phyloP scores from a whole-genome alignment of 75 land plant genomes.

The Larix kaempferi region DNA sequence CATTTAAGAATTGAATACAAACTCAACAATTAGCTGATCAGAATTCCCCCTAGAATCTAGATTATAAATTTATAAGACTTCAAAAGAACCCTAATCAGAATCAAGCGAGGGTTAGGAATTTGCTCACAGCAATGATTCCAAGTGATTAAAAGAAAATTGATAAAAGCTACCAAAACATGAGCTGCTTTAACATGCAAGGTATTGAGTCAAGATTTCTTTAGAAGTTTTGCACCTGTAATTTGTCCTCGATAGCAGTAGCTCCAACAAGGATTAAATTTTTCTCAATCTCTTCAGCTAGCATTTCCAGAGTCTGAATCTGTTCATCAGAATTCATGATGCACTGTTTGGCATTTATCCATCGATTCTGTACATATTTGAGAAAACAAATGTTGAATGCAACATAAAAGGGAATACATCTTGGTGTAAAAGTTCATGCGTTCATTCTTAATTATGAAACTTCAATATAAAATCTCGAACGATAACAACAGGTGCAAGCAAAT shows the following conservation, averaged over 20 bases:
- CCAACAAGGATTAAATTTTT: constrained; percentile 34
- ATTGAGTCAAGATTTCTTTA: background rate
- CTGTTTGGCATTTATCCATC: constrained; percentile 18
- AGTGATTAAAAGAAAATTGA: background rate
- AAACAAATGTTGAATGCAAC: background rate
- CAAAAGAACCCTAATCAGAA: background rate
- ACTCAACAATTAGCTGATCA: background rate
- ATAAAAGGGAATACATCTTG: background rate
- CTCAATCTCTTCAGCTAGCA: constrained; percentile 31
- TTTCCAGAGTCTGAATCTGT: background rate
- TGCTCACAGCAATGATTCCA: background rate
- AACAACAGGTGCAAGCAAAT: background rate
- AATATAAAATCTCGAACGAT: background rate
- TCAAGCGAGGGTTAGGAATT: no score
- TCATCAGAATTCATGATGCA: constrained; percentile 11
- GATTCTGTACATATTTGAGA: constrained; percentile 3
- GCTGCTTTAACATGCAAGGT: background rate
- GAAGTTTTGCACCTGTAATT: constrained; percentile 26
- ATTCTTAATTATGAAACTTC: constrained; percentile 7
- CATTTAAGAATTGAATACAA: background rate
- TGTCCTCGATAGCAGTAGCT: constrained; percentile 52
- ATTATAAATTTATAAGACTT: background rate
- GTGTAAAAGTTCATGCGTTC: background rate
- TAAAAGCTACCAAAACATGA: background rate
- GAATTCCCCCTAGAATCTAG: background rate